These are phyloP conservation scores for Linderniella brevidens DNA, from an alignment of 257 asterid genomes.

Conservation along the genomic window DNA sequence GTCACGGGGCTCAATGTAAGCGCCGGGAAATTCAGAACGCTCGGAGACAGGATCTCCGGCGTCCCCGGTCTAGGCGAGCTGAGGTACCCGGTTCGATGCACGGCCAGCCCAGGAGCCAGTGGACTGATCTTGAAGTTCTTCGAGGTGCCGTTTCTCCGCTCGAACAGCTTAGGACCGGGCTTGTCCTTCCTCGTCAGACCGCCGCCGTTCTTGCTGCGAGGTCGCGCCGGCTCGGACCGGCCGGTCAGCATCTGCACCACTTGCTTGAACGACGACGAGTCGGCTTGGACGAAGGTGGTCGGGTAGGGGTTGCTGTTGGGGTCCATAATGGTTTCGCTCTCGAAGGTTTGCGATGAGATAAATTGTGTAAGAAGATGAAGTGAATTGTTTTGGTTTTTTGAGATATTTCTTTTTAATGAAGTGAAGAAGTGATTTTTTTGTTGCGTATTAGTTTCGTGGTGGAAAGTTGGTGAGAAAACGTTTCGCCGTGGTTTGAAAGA, in stretches of 20 bases:
- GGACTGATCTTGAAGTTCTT: conserved; percentile 71
- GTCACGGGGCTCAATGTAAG: too few relatives aligned
- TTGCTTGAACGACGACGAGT: conserved; percentile 77
- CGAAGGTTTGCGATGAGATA: conserved; percentile 6
- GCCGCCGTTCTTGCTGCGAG: conserved; percentile 14
- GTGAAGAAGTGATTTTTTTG: too few relatives aligned
- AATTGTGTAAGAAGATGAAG: too few relatives aligned
- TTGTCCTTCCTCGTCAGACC: too few relatives aligned
- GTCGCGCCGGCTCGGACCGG: background rate
- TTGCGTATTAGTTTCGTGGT: too few relatives aligned
- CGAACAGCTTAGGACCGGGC: conserved; percentile 62
- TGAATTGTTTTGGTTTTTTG: too few relatives aligned
- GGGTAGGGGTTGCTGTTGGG: conserved; percentile 79
- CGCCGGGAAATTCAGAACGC: too few relatives aligned
- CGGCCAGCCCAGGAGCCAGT: conserved; percentile 39
- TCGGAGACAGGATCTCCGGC: too few relatives aligned
- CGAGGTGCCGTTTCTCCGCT: conserved; percentile 39
- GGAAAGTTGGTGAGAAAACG: too few relatives aligned
- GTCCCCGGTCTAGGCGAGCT: too few relatives aligned
- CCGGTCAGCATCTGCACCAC: conserved; percentile 95
- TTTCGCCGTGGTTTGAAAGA: too few relatives aligned
- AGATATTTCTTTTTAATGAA: too few relatives aligned
- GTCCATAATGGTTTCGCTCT: conserved; percentile 9
- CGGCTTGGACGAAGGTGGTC: conserved; percentile 92
- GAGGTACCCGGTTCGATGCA: conserved; percentile 21